phyloP scores from a whole-genome alignment of 768 basidiomycete species.

The Amanita rubescens region DNA sequence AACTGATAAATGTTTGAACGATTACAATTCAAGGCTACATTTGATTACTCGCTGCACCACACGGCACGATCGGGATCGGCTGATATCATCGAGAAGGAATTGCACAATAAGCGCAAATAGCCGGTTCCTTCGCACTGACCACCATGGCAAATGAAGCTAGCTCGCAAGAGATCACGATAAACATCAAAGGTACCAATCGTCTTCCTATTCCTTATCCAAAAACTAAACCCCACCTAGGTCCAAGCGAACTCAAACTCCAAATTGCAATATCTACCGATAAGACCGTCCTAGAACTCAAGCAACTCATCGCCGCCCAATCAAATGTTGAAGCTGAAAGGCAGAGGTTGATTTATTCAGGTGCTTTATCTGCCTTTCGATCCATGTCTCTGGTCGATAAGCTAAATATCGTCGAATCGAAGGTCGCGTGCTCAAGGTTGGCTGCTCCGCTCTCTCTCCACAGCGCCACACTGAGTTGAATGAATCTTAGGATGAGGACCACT shows the following conservation, averaged over 20 bases:
- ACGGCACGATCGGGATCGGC: too few species aligned
- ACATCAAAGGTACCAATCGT: constrained; percentile 51
- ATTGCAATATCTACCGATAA: constrained; percentile 77
- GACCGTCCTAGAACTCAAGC: constrained; percentile 87
- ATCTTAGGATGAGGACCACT: constrained; percentile 68
- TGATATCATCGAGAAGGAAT: too few species aligned
- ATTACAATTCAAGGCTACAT: too few species aligned
- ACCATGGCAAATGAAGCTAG: constrained; percentile 41
- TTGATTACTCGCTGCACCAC: too few species aligned
- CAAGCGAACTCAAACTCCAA: constrained; percentile 88
- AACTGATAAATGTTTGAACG: too few species aligned
- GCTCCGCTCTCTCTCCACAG: neutral
- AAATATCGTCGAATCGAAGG: constrained; percentile 28
- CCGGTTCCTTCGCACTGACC: neutral
- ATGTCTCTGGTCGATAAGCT: neutral
- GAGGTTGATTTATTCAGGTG: constrained; percentile 88
- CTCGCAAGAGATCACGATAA: constrained; percentile 51
- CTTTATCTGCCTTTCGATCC: constrained; percentile 14
- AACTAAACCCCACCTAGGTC: constrained; percentile 40
- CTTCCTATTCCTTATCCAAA: neutral
- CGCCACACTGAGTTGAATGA: neutral
- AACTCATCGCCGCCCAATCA: constrained; percentile 77
- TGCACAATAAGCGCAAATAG: constrained; percentile 4
- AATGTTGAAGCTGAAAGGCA: constrained; percentile 85
- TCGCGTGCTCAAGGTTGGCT: constrained; percentile 61